These are phyloP conservation scores for Camellia japonica DNA, from an alignment of 148 eudicot genomes.

Conservation along the genomic window DNA sequence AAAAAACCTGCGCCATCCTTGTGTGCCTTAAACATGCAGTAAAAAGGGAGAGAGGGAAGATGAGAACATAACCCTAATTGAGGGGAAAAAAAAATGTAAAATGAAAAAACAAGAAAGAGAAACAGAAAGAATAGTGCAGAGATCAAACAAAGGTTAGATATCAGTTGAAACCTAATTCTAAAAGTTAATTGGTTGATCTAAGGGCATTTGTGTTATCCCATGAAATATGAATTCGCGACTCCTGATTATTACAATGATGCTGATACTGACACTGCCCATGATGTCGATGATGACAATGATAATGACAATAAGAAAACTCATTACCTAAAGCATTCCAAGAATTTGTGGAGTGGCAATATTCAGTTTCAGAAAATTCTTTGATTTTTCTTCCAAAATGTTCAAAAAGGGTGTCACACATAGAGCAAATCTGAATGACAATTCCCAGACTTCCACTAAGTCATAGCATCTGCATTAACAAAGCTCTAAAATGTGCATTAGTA, in stretches of 20 bases:
- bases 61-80: not conserved
- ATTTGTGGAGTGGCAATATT: not conserved
- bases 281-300: not conserved
- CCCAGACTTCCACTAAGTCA: not conserved
- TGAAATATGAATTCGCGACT: not conserved
- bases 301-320: not conserved
- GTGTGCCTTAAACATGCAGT: not conserved
- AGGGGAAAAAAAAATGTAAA: not conserved
- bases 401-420: not conserved
- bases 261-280: not conserved
- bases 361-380: not conserved
- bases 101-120: not conserved
- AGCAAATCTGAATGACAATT: not conserved
- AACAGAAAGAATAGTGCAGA: not conserved
- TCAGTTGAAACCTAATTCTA: too few species aligned
- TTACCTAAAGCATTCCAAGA: slow-evolving; percentile 3
- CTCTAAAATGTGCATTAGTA: not conserved
- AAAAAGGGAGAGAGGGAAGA: not conserved
- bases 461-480: slow-evolving; percentile 4
- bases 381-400: not conserved
- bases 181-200: not conserved
- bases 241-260: not conserved
- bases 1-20: not conserved
- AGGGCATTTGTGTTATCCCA: not conserved
- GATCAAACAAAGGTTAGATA: too few species aligned